phyloP scores from a whole-genome alignment of 768 basidiomycete genomes.

The Steccherinum ochraceum region DNA sequence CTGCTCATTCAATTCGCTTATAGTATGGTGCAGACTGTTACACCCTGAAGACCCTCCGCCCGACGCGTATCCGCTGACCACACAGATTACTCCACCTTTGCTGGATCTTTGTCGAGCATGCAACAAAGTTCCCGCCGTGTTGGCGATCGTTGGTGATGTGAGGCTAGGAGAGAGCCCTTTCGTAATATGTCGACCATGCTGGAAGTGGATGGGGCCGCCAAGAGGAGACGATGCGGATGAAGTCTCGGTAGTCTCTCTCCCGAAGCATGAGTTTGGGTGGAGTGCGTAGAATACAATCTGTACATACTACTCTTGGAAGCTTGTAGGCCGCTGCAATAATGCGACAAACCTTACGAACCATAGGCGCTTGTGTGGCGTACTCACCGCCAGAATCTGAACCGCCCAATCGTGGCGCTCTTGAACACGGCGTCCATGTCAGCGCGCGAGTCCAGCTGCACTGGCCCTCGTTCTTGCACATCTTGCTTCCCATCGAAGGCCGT shows the following conservation, averaged over 20 bases:
- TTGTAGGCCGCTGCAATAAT: no score
- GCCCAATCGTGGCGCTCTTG: no score
- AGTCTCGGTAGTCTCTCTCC: constrained; percentile 49
- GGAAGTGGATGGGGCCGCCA: constrained; percentile 61
- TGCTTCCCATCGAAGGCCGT: no score
- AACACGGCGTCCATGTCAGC: no score
- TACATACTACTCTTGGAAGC: no score
- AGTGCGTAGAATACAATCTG: constrained; percentile 4
- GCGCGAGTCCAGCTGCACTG: no score
- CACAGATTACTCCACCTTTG: constrained; percentile 56
- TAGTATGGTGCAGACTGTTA: constrained; percentile 37
- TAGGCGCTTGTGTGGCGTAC: no score
- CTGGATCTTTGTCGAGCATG: constrained; percentile 66
- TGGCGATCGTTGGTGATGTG: constrained; percentile 63
- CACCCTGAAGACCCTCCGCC: constrained; percentile 50
- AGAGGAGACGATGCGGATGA: constrained; percentile 28
- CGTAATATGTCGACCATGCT: constrained; percentile 66
- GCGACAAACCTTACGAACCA: no score
- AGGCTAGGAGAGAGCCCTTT: constrained; percentile 77
- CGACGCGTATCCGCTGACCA: constrained; percentile 59
- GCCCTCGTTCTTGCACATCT: no score
- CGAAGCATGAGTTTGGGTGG: constrained; percentile 36
- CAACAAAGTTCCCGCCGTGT: constrained; percentile 60
- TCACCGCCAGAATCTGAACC: no score
- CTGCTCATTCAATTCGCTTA: background rate